A percentile compares a stretch with the other conserved stretches of the same genome.
These are phyloP conservation scores for Vicia faba DNA, from an alignment of 306 rosid genomes.

Conservation along the genomic window DNA sequence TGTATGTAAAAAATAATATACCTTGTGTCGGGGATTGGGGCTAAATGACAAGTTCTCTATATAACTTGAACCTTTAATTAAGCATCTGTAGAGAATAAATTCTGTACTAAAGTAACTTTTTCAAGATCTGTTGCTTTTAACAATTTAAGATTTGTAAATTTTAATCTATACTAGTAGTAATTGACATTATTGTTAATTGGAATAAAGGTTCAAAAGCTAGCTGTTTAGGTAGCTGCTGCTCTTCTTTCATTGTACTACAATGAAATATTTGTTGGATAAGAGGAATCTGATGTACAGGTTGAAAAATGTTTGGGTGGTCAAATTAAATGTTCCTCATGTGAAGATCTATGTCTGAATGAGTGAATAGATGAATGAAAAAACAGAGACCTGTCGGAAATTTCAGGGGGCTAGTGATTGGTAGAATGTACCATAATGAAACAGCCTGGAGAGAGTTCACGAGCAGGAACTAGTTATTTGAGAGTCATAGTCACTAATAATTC, in stretches of 20 bases:
- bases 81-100: slow-evolving; percentile 41
- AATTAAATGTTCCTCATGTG: slow-evolving; percentile 36
- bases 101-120: slow-evolving; percentile 38
- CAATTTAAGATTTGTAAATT: neutral
- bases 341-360: slow-evolving; percentile 37
- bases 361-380: slow-evolving; percentile 29
- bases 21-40: slow-evolving; percentile 59
- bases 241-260: neutral
- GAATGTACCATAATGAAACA: slow-evolving; percentile 42
- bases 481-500: slow-evolving; percentile 49
- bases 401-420: slow-evolving; percentile 39
- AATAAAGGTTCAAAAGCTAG: neutral
- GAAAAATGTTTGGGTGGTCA: slow-evolving; percentile 20
- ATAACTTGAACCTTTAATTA: slow-evolving; percentile 30
- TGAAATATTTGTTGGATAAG: slow-evolving; percentile 22
- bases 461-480: slow-evolving; percentile 36
- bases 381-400: slow-evolving; percentile 36
- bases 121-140: slow-evolving; percentile 27
- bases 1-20: slow-evolving; percentile 49
- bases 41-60: slow-evolving; percentile 60
- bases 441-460: slow-evolving; percentile 62
- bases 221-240: slow-evolving; percentile 16
- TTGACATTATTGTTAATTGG: slow-evolving; percentile 19
- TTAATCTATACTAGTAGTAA: neutral
- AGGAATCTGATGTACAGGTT: slow-evolving; percentile 20